These are phyloP conservation scores for Wickerhamiella bombiphila DNA, from an alignment of 805 yeast species.

Conservation along the genomic window DNA sequence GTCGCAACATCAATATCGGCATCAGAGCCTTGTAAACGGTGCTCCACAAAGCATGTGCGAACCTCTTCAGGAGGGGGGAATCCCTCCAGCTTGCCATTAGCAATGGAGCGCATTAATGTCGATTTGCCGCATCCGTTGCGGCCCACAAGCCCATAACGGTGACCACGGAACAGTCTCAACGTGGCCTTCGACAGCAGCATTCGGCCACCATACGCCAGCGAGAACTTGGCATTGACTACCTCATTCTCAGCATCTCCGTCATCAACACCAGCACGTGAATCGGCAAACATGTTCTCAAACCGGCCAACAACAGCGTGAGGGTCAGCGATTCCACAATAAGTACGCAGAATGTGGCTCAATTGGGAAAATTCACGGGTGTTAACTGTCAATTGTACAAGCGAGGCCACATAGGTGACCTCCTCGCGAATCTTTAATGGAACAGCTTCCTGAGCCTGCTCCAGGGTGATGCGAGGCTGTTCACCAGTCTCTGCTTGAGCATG, in stretches of 20 bases:
- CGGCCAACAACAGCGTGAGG: constrained; percentile 22
- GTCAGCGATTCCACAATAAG: constrained; percentile 30
- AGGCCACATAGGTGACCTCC: constrained; percentile 29
- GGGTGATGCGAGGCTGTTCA: constrained; percentile 59
- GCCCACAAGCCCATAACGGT: constrained; percentile 95
- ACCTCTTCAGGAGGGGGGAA: constrained; percentile 82
- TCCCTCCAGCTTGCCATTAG: constrained; percentile 93
- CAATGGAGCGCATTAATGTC: constrained; percentile 90
- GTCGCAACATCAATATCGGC: constrained; percentile 78
- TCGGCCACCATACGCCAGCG: constrained; percentile 93
- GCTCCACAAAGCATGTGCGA: constrained; percentile 93
- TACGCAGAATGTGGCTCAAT: constrained; percentile 28
- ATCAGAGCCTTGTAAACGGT: constrained; percentile 87
- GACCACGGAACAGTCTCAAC: constrained; percentile 79
- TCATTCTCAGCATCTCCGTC: constrained; percentile 64
- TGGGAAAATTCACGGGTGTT: constrained; percentile 27
- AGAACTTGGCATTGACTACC: constrained; percentile 87
- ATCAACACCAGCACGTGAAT: constrained; percentile 37
- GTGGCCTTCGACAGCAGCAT: constrained; percentile 91
- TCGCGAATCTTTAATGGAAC: constrained; percentile 23
- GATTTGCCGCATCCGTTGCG: constrained; percentile 99
- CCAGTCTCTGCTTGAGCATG: constrained; percentile 70
- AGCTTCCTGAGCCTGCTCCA: constrained; percentile 34
- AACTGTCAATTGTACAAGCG: constrained; percentile 22
- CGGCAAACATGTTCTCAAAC: constrained; percentile 25